These are phyloP conservation scores for Penicillium mononematosum DNA, from an alignment of 495 filamentous ascomycete species.

Conservation along the genomic window DNA sequence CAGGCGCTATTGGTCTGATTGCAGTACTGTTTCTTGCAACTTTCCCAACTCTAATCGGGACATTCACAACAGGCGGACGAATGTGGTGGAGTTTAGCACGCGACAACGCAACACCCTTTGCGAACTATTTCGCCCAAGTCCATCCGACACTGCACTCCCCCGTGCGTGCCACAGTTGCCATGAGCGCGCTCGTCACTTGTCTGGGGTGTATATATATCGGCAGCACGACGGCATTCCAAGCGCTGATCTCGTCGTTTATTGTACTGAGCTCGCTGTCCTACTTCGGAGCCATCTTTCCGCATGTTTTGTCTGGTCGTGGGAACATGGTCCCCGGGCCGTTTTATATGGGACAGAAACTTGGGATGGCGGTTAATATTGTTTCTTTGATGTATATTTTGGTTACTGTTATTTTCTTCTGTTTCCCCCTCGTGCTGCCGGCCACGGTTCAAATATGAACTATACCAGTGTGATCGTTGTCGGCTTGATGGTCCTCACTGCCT, in stretches of 20 bases:
- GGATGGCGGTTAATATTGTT: constrained; percentile 54
- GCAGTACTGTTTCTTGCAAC: constrained; percentile 51
- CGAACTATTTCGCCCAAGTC: constrained; percentile 35
- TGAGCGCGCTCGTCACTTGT: constrained; percentile 58
- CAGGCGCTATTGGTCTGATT: constrained; percentile 62
- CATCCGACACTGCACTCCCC: constrained; percentile 53
- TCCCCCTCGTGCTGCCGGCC: constrained; percentile 57
- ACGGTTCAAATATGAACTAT: constrained; percentile 66
- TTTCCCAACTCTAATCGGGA: constrained; percentile 59
- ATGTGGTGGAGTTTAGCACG: constrained; percentile 77
- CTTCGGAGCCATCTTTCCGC: constrained; percentile 65
- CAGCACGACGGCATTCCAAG: constrained; percentile 65
- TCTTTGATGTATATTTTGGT: constrained; percentile 60
- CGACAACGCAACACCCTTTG: constrained; percentile 54
- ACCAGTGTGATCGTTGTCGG: constrained; percentile 62
- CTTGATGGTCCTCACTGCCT: constrained; percentile 39
- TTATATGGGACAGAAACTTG: constrained; percentile 57
- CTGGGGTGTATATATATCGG: constrained; percentile 71
- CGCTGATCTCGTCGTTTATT: constrained; percentile 71
- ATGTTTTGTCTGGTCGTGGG: constrained; percentile 60
- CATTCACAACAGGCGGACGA: constrained; percentile 65
- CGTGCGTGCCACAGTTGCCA: constrained; percentile 57
- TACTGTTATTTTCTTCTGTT: constrained; percentile 72
- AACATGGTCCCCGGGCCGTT: constrained; percentile 68
- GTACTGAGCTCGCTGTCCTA: constrained; percentile 73